Evolutionary conservation across 2,329 filamentous ascomycete genomes (phyloP).

Genomic region (Fusarium dlaminii): DNA sequence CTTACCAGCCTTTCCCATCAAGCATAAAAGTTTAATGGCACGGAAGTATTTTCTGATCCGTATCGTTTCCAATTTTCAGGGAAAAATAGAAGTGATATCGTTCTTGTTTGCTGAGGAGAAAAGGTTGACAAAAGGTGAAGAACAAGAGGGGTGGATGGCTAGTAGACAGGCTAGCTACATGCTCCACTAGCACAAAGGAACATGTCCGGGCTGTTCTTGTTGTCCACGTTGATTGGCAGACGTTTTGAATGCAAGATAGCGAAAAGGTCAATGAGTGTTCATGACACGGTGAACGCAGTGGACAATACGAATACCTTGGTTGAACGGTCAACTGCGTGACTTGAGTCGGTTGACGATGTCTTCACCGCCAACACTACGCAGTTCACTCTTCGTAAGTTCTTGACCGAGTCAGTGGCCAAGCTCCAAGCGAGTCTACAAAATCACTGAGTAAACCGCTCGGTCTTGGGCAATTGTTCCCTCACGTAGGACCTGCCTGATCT

Average conservation of each 20-base stretch:
- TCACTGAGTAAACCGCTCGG: fast-evolving
- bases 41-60: fast-evolving
- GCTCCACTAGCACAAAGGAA: not conserved
- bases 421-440: fast-evolving
- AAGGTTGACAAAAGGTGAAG: fast-evolving
- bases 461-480: not conserved
- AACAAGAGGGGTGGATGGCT: not conserved
- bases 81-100: fast-evolving
- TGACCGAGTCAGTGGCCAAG: not conserved
- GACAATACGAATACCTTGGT: not conserved
- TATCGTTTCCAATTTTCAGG: fast-evolving
- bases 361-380: too few relatives aligned
- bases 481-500: not conserved
- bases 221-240: fast-evolving
- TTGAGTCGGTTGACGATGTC: too few relatives aligned
- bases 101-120: not conserved
- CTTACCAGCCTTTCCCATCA: not conserved
- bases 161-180: too few relatives aligned
- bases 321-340: fast-evolving
- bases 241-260: fast-evolving
- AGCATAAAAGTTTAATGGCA: not conserved
- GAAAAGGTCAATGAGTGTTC: fast-evolving
- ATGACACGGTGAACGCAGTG: fast-evolving
- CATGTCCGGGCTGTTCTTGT: not conserved
- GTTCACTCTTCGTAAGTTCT: not conserved